Evolutionary conservation across 305 asterid species (phyloP).

Genomic region (Solanum hybrid): DNA sequence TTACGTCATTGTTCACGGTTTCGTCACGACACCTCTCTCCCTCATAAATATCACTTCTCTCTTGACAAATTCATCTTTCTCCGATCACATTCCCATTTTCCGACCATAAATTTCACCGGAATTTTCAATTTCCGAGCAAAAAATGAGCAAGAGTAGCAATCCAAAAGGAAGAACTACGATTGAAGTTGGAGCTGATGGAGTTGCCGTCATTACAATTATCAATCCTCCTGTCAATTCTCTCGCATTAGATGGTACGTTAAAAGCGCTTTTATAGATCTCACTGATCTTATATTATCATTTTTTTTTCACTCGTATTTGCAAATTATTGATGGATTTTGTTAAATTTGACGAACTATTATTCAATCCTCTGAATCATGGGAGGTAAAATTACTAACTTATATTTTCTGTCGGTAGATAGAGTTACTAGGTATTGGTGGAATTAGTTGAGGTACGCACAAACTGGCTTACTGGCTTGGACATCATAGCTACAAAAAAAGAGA

Average conservation of each 20-base stretch:
- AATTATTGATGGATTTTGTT: background rate
- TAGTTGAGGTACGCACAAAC: background rate
- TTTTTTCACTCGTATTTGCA: background rate
- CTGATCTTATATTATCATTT: background rate
- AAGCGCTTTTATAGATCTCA: slow-evolving; percentile 9
- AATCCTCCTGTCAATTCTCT: slow-evolving; percentile 98
- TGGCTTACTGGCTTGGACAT: background rate
- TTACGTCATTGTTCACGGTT: background rate
- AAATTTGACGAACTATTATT: background rate
- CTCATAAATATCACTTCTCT: background rate
- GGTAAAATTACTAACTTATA: background rate
- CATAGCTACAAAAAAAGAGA: background rate
- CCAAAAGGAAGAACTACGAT: slow-evolving; percentile 65
- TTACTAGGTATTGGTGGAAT: background rate
- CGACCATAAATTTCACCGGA: background rate
- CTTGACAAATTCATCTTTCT: background rate
- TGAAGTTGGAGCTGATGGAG: slow-evolving; percentile 91
- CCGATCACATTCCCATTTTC: background rate
- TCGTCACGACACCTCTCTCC: background rate
- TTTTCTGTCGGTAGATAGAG: background rate
- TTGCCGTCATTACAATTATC: slow-evolving; percentile 77
- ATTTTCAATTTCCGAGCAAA: background rate
- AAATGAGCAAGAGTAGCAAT: slow-evolving; percentile 8
- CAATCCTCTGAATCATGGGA: background rate
- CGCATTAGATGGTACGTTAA: slow-evolving; percentile 64